phyloP scores from a whole-genome alignment of 306 rosid genomes.

The Trichosanthes cucumerina region DNA sequence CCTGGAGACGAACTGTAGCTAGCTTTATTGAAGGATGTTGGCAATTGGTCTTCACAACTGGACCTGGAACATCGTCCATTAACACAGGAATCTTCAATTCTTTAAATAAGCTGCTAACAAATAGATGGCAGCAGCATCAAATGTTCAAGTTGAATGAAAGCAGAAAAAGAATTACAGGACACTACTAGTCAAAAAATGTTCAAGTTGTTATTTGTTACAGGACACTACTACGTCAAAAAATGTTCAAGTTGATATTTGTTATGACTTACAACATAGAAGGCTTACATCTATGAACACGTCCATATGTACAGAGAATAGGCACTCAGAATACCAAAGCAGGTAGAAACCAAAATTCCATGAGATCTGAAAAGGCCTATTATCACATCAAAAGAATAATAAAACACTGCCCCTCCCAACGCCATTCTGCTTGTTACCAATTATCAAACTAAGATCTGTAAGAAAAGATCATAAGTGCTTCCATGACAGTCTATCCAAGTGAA shows the following conservation, averaged over 20 bases:
- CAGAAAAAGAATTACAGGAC: too few relatives aligned
- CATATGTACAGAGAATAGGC: neutral
- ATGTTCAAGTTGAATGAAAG: constrained; percentile 48
- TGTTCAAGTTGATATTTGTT: neutral
- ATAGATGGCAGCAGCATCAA: constrained; percentile 73
- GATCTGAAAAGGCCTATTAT: neutral
- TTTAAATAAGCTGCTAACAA: neutral
- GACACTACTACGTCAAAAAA: too few relatives aligned
- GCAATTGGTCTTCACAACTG: constrained; percentile 85
- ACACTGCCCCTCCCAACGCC: neutral
- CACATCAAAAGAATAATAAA: neutral
- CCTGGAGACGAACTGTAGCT: constrained; percentile 57
- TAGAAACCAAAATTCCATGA: neutral
- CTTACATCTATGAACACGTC: neutral
- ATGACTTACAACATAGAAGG: neutral
- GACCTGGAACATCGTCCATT: constrained; percentile 92
- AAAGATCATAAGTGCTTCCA: neutral
- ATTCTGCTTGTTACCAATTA: neutral
- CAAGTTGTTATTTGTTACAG: neutral
- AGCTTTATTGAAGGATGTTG: constrained; percentile 74
- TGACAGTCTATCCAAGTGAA: neutral
- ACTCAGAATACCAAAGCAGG: neutral
- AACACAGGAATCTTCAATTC: constrained; percentile 43
- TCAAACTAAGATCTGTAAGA: neutral
- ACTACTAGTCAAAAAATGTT: too few relatives aligned